Base-by-base conservation (phyloP, 768 basidiomycete species). In the Amanita inopinata region DNA sequence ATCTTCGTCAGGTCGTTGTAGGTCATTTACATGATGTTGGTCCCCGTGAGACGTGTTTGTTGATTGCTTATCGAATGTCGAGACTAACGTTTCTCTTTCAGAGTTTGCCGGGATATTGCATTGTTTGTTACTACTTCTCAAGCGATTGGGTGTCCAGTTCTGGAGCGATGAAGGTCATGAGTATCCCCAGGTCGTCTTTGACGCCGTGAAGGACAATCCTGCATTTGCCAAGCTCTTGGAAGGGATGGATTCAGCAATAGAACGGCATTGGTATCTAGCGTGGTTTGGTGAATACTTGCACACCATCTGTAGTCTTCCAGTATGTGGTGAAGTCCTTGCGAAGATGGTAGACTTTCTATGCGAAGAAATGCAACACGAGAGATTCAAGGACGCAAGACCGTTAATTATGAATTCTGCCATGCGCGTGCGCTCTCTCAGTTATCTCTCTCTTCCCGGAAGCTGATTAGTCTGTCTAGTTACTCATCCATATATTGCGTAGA, bases 301-400 rank as follows among this genome's bases (percentile, higher is more conserved):
- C 38, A 76, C 79, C n/a, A 54, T 83, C 36, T 66, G 67, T 50
- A 59, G 69, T 12, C 61, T 64, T 30, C 52, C 62, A 19, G 60
- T 65, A 20, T 83, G 73, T 56, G 66, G 64, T n/a, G 78, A 82
- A 40, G 67, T 83, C n/a, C 63, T 93, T 23, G 81, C 82, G 5
- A 81, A 77, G 56, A 69, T 83, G 27, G 63, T 78, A 10, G 76
- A 79, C 48, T 82, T 87, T 47, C 68, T 91, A 39, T 84, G 81
- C 56, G 86, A 85, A 54, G 80, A 87, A 49, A 60, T 86, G 14
- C 90, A 92, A 54, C 86, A 90, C 49, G 75, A 80, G 44, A 72
- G 84, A 3, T 83, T 86, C 54, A 59, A 66, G 37, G 63, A 67
- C 18, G 61, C 74, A 15, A 72, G 82, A 11, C 78, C 85, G 1